A percentile compares a stretch with the other conserved stretches of the same genome.
Conservation (phyloP, 257 asterid species). For the Solanum chiquidenum region DNA sequence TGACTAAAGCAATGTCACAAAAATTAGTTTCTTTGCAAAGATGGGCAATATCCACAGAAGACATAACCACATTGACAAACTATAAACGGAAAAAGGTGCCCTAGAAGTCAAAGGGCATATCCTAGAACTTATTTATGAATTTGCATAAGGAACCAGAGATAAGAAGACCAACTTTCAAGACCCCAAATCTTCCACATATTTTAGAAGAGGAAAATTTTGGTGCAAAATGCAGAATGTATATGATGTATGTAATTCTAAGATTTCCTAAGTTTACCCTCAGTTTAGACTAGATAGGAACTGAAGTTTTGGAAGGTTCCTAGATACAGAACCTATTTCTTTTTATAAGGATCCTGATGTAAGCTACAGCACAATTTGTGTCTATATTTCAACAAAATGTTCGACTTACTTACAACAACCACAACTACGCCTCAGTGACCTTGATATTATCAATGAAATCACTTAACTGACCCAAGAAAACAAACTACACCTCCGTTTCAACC, state of each 20-base stretch:
- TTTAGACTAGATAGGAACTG: neutral
- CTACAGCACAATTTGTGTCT: neutral
- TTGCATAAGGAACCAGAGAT: neutral
- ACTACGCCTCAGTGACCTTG: neutral
- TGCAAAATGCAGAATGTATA: neutral
- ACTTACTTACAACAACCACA: neutral
- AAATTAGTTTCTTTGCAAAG: neutral
- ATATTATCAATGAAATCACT: neutral
- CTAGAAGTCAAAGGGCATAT: neutral
- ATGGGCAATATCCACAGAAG: neutral
- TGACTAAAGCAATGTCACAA: neutral
- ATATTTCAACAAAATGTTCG: neutral
- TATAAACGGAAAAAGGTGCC: neutral
- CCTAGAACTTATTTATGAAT: neutral
- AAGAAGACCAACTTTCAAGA: neutral
- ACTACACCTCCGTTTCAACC: neutral
- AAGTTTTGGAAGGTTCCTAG: neutral
- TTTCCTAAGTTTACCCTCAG: neutral
- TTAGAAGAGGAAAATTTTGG: neutral
- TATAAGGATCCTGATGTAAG: neutral
- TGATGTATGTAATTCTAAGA: neutral
- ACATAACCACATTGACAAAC: neutral
- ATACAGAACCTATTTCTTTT: neutral
- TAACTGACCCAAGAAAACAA: neutral
- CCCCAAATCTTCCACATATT: neutral